These are phyloP conservation scores for Ajuga reptans DNA, from an alignment of 305 asterid genomes.

Conservation along the genomic window DNA sequence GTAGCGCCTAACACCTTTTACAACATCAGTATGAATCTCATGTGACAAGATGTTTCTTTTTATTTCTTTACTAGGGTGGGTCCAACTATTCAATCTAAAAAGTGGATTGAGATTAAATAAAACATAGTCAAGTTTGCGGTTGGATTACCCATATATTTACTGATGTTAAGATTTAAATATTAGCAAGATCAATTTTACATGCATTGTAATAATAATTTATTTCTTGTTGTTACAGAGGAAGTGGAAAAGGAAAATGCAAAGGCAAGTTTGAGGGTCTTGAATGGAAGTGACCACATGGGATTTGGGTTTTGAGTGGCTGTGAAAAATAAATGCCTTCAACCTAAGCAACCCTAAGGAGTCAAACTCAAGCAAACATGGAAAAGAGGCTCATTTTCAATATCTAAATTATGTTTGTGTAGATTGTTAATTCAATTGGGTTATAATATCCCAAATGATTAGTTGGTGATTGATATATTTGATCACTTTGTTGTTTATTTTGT, in stretches of 20 bases:
- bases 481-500: slow-evolving; percentile 21
- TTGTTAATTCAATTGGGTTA: slow-evolving; percentile 19
- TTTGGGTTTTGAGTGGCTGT: slow-evolving; percentile 48
- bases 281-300: slow-evolving; percentile 35
- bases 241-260: slow-evolving; percentile 23
- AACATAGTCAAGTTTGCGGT: too few relatives aligned
- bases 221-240: slow-evolving; percentile 28
- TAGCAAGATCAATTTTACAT: too few relatives aligned
- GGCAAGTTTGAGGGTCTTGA: slow-evolving; percentile 16
- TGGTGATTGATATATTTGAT: slow-evolving; percentile 24
- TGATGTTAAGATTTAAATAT: too few relatives aligned
- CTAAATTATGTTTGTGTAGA: slow-evolving; percentile 19
- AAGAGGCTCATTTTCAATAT: slow-evolving; percentile 18
- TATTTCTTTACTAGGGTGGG: too few relatives aligned
- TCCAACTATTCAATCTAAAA: too few relatives aligned
- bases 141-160: too few relatives aligned
- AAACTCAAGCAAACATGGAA: slow-evolving; percentile 31
- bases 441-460: too few relatives aligned
- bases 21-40: too few relatives aligned
- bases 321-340: slow-evolving; percentile 43
- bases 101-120: too few relatives aligned
- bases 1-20: too few relatives aligned
- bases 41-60: too few relatives aligned
- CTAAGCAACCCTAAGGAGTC: slow-evolving; percentile 36
- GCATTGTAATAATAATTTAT: neutral